Percentiles rank a stretch among this genome's conserved stretches.
phyloP scores from a whole-genome alignment of 805 yeast species.

The Priceomyces haplophilus region DNA sequence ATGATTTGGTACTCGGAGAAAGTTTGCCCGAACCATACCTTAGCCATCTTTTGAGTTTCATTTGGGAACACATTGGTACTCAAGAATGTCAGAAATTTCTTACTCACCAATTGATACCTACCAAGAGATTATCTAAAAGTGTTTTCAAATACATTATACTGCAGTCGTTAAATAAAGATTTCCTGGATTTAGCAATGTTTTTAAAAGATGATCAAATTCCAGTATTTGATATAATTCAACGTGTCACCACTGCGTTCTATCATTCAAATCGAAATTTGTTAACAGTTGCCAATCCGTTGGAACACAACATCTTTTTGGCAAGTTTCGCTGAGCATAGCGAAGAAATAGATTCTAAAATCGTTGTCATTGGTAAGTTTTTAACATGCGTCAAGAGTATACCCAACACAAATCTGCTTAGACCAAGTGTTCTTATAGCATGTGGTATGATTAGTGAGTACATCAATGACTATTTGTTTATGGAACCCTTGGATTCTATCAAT shows the following conservation, averaged over 20 bases:
- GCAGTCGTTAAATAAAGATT: conserved; percentile 10
- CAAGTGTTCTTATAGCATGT: conserved; percentile 6
- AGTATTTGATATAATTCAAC: conserved; percentile 22
- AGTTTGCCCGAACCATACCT: background rate
- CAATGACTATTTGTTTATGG: conserved; percentile 18
- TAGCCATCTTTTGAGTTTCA: conserved; percentile 6
- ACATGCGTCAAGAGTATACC: background rate
- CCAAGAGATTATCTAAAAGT: conserved; percentile 8
- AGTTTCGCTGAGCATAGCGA: conserved; percentile 3
- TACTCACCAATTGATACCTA: background rate
- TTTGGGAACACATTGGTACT: conserved; percentile 14
- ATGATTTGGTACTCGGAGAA: conserved; percentile 1
- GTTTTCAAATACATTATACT: conserved; percentile 11
- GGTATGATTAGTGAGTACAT: conserved; percentile 18
- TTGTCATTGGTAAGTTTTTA: conserved; percentile 17
- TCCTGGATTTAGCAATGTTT: conserved; percentile 8
- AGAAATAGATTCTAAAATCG: conserved; percentile 6
- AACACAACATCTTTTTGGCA: conserved; percentile 34
- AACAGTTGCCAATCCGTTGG: conserved; percentile 48
- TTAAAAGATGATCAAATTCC: conserved; percentile 13
- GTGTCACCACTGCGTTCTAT: conserved; percentile 11
- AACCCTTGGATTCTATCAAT: background rate
- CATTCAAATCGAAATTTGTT: conserved; percentile 23
- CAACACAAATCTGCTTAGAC: background rate
- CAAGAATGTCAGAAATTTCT: conserved; percentile 13